These are phyloP conservation scores for Spiromastix sp. DNA, from an alignment of 2,329 filamentous ascomycete genomes.

Conservation along the genomic window DNA sequence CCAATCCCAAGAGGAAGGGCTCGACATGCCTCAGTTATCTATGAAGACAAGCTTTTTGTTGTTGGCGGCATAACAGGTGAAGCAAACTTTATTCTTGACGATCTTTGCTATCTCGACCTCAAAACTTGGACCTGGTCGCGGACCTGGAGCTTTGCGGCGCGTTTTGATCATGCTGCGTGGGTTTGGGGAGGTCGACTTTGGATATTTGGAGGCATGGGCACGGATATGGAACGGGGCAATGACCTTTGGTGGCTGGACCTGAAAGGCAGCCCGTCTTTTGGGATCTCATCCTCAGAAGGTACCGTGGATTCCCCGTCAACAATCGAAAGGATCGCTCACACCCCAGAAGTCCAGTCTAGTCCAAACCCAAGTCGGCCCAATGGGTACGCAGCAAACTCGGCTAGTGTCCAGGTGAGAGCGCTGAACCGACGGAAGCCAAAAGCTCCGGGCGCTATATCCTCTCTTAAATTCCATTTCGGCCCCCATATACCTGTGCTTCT, in stretches of 20 bases:
- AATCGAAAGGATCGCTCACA: slow-evolving; percentile 26
- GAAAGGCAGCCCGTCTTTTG: slow-evolving; percentile 78
- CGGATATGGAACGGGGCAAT: slow-evolving; percentile 93
- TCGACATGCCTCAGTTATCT: slow-evolving; percentile 83
- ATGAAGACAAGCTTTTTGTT: slow-evolving; percentile 94
- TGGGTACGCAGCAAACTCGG: slow-evolving; percentile 63
- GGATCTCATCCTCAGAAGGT: slow-evolving; percentile 53
- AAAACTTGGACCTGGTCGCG: slow-evolving; percentile 98
- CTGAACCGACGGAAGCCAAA: slow-evolving; percentile 40
- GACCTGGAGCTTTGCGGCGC: slow-evolving; percentile 86
- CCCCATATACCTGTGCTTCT: slow-evolving; percentile 78
- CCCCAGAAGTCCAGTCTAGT: slow-evolving; percentile 26
- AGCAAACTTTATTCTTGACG: slow-evolving; percentile 84
- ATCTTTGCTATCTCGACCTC: slow-evolving; percentile 91
- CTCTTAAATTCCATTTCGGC: slow-evolving; percentile 80
- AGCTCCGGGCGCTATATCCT: slow-evolving; percentile 80
- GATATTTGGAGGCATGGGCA: slow-evolving; percentile 91
- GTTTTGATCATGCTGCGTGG: slow-evolving; percentile 92
- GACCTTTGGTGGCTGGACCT: slow-evolving; percentile 97
- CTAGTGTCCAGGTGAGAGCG: slow-evolving; percentile 48
- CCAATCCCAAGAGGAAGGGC: slow-evolving; percentile 81
- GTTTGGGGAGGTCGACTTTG: slow-evolving; percentile 88
- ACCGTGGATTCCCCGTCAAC: slow-evolving; percentile 33
- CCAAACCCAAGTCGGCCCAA: slow-evolving; percentile 29
- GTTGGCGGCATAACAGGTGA: slow-evolving; percentile 92